Conservation (phyloP, 78 protist genomes). For the Polysphondylium violaceum region DNA sequence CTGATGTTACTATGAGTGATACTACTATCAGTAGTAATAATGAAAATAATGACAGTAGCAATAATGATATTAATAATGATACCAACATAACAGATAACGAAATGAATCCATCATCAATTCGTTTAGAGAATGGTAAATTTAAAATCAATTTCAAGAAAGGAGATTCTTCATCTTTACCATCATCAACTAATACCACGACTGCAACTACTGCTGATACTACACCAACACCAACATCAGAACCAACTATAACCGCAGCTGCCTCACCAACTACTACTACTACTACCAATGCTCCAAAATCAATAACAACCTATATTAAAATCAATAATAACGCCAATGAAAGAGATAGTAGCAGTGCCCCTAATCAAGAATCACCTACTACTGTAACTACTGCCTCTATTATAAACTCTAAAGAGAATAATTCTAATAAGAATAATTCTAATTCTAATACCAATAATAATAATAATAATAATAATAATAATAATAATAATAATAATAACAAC, state of each 20-base stretch:
- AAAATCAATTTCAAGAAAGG: not conserved
- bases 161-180: no score
- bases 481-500: not conserved
- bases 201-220: not conserved
- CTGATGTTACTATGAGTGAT: no score
- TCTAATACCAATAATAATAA: not conserved
- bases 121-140: conserved; percentile 16
- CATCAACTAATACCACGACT: no score
- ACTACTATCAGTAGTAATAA: no score
- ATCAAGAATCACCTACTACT: no score
- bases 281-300: not conserved
- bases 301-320: not conserved
- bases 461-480: not conserved
- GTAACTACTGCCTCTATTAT: no score
- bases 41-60: no score
- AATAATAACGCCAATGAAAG: not conserved
- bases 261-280: not conserved
- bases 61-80: not conserved
- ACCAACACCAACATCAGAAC: not conserved
- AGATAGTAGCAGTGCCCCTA: not conserved
- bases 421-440: not conserved
- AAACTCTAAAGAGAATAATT: not conserved
- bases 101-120: not conserved
- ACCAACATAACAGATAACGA: not conserved
- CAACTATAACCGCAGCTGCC: not conserved